A percentile compares a stretch with the other conserved stretches of the same genome.
These are phyloP conservation scores for Calophaca sinica DNA, from an alignment of 306 rosid genomes.

Conservation along the genomic window DNA sequence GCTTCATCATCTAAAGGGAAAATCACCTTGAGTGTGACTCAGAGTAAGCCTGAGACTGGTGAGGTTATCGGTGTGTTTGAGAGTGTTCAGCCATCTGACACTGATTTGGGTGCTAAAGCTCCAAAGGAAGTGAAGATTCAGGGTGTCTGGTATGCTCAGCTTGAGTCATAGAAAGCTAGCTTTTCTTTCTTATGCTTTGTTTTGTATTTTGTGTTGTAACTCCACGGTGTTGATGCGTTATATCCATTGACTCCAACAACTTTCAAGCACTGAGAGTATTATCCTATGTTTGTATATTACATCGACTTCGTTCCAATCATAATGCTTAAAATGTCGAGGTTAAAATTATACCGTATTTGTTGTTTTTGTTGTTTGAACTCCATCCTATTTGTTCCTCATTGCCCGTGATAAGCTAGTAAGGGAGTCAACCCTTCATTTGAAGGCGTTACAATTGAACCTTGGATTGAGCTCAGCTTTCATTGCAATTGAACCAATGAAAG, in stretches of 20 bases:
- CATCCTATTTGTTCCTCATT: no score
- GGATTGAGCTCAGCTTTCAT: no score
- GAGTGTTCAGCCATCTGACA: slow-evolving; percentile 93
- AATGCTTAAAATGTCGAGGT: slow-evolving; percentile 29
- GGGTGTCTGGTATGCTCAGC: slow-evolving; percentile 99
- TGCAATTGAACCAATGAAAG: no score
- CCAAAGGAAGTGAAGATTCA: slow-evolving; percentile 96
- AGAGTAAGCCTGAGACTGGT: slow-evolving; percentile 89
- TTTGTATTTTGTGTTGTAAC: slow-evolving; percentile 59
- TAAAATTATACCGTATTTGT: no score
- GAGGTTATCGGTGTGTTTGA: slow-evolving; percentile 94
- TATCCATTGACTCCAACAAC: slow-evolving; percentile 42
- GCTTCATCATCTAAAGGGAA: slow-evolving; percentile 78
- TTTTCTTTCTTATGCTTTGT: neutral
- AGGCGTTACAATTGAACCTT: no score
- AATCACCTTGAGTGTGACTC: slow-evolving; percentile 82
- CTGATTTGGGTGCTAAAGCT: slow-evolving; percentile 94
- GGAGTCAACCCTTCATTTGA: no score
- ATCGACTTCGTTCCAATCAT: slow-evolving; percentile 36
- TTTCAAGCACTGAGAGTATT: slow-evolving; percentile 34
- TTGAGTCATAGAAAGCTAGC: slow-evolving; percentile 62
- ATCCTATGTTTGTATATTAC: slow-evolving; percentile 54
- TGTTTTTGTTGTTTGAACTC: no score
- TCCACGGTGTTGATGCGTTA: slow-evolving; percentile 36
- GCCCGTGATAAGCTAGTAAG: no score